These are phyloP conservation scores for Deinandra increscens DNA, from an alignment of 129 eudicot species.

Conservation along the genomic window DNA sequence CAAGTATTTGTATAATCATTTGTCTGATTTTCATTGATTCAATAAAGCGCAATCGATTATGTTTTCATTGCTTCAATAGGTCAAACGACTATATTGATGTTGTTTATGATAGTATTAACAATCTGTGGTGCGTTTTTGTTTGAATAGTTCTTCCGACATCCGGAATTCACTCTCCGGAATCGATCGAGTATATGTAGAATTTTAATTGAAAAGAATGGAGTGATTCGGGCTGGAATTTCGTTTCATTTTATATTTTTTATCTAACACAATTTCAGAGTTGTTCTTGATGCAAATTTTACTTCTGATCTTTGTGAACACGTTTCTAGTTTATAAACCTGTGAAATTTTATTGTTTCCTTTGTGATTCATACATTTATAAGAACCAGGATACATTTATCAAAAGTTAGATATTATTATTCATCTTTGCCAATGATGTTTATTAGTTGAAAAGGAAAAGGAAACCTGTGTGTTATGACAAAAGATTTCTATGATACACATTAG, in stretches of 20 bases:
- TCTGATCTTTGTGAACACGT: conserved; percentile 2
- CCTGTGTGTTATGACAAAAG: conserved; percentile 15
- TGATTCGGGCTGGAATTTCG: too few species aligned
- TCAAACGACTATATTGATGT: background rate
- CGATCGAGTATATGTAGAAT: conserved; percentile 1
- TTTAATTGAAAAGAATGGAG: too few species aligned
- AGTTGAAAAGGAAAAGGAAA: conserved; percentile 3
- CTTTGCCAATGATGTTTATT: background rate
- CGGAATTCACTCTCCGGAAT: conserved; percentile 17
- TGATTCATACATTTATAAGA: background rate
- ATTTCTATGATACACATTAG: background rate
- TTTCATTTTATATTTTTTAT: too few species aligned
- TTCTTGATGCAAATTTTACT: conserved; percentile 17
- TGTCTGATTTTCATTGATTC: background rate
- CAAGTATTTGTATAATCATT: background rate
- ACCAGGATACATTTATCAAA: background rate
- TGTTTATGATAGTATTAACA: background rate
- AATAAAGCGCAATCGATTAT: conserved; percentile 3
- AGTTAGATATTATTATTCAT: background rate
- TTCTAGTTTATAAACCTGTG: background rate
- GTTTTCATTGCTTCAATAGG: background rate
- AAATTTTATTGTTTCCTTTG: conserved; percentile 1
- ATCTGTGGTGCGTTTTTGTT: conserved; percentile 4
- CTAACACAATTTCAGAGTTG: background rate
- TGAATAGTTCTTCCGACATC: background rate